Evolutionary conservation across 2,329 filamentous ascomycete species (phyloP), one percentile per base, ranked within the genome.

Genomic region (Cladosporium phlei): DNA sequence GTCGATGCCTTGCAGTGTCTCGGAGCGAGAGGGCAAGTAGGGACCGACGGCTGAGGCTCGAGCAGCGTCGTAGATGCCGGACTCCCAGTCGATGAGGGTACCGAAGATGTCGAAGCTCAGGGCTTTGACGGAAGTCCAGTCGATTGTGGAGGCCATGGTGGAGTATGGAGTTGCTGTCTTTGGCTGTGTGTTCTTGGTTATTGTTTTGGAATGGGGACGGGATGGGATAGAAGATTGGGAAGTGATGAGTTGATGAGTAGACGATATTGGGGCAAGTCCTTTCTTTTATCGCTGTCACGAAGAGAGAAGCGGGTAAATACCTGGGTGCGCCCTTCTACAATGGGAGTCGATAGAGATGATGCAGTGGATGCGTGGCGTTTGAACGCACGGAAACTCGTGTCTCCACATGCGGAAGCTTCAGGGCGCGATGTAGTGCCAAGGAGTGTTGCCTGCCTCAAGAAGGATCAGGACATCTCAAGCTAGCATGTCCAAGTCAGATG

Each of bases 41-140:
- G 72, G 60, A 25, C 79, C 66, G 10, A 78, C 59, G 0, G 77
- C 72, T 19, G 64, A 56, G 21, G 64, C 59, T 4, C 72, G 60
- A 1, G 88, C 71, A 3, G 76, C 72, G 2, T 65, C 54, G 42
- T 76, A 65, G 47, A 88, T 76, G 49, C 84, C 84, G n/a, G 69
- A 62, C 63, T 88, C 83, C 85, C 84, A 88, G 70, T 90, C 84
- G 50, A 90, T 79, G 3, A 90, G 75, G 0, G 86, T 91, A 63
- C 86, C 85, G 64, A 86, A 90, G 69, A 85, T 81, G 66, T 91
- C 86, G 66, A 90, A 88, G 58, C 80, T 82, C 39, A 88, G 77
- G 49, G 78, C 66, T 45, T 62, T 63, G 51, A 61, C 46, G 12
- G 55, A 35, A 4, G 49, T 53, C 60, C 60, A 63, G 29, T 58